Percentiles rank a stretch among this genome's conserved stretches.
phyloP scores from a whole-genome alignment of 768 basidiomycete genomes.

The Pleurotus eryngii region DNA sequence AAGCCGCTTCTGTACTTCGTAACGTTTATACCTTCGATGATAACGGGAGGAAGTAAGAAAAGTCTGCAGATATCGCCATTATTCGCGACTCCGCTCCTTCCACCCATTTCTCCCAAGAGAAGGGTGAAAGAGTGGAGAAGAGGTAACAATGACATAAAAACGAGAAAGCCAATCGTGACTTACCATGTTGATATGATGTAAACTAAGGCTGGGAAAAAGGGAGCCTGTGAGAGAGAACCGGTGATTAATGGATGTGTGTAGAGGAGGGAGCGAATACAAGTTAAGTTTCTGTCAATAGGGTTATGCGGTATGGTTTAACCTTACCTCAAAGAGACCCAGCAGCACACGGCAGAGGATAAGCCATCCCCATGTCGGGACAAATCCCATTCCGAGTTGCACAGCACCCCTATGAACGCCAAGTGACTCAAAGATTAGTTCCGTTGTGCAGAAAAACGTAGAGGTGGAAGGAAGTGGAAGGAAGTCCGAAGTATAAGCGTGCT shows the following conservation, averaged over 20 bases:
- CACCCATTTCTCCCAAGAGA: no score
- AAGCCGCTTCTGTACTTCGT: conserved; percentile 27
- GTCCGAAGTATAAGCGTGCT: neutral
- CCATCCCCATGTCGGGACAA: conserved; percentile 36
- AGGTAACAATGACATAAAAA: neutral
- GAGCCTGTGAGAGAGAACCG: conserved; percentile 25
- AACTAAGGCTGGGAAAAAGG: conserved; percentile 43
- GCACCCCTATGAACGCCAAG: conserved; percentile 19
- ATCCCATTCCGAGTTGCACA: conserved; percentile 44
- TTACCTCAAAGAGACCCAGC: conserved; percentile 42
- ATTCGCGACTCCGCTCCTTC: no score
- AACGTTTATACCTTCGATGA: conserved; percentile 18
- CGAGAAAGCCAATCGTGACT: neutral
- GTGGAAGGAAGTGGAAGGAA: no score
- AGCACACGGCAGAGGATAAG: conserved; percentile 40
- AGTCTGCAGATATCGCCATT: neutral
- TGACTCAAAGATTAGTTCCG: neutral
- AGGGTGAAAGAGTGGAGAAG: no score
- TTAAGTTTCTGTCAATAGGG: neutral
- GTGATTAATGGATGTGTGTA: neutral
- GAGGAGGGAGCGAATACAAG: no score
- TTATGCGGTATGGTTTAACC: neutral
- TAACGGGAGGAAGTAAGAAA: neutral
- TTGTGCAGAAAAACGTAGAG: no score
- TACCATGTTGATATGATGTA: conserved; percentile 48